Evolutionary conservation across 257 asterid genomes (phyloP).

Genomic region (Fraxinus quadrangulata): DNA sequence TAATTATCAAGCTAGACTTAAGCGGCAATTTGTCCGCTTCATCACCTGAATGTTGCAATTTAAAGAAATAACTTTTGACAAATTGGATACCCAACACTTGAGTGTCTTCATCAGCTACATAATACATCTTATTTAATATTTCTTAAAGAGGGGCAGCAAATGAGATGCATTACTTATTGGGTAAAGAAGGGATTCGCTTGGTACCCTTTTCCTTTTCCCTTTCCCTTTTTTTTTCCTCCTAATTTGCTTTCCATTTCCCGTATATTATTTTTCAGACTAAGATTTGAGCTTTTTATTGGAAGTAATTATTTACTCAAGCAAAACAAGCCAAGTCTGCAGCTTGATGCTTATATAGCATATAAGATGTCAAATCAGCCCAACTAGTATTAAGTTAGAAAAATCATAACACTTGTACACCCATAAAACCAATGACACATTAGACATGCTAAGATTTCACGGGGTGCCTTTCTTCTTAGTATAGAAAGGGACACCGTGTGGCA

Average conservation of each 20-base stretch:
- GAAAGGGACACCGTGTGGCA: too few species aligned
- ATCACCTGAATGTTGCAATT: neutral
- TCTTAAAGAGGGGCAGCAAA: neutral
- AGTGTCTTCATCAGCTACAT: neutral
- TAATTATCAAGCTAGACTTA: neutral
- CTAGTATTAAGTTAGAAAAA: neutral
- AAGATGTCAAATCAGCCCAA: neutral
- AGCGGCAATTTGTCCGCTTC: neutral
- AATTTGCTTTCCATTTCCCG: neutral
- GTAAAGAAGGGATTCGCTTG: neutral
- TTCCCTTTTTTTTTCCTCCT: too few species aligned
- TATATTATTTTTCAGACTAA: neutral
- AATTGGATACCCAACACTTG: neutral
- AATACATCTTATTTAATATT: neutral
- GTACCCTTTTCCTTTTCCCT: neutral
- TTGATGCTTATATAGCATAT: neutral
- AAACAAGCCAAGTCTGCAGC: neutral
- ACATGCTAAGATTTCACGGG: too few species aligned
- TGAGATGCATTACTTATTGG: neutral
- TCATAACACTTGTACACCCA: neutral
- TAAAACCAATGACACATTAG: neutral
- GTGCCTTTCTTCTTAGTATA: too few species aligned
- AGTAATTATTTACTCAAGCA: neutral
- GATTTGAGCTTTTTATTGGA: neutral
- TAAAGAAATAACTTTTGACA: neutral